phyloP scores from a whole-genome alignment of 2,329 filamentous ascomycete species.

The Monosporascus sp. region DNA sequence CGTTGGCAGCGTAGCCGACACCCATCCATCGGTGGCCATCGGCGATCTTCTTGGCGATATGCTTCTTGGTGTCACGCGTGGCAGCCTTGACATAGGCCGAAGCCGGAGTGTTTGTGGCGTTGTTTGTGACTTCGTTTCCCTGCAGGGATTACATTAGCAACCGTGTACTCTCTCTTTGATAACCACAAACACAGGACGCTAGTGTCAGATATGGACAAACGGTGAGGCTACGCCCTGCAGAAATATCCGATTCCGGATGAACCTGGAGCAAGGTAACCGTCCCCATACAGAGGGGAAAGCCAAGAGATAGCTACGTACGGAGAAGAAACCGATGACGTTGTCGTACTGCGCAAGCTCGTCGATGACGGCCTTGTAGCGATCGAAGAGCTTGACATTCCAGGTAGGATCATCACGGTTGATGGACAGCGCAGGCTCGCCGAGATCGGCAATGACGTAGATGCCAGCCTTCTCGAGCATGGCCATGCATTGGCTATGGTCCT shows the following conservation, averaged over 20 bases:
- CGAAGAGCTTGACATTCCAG: slow-evolving; percentile 66
- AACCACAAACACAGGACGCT: too few species aligned
- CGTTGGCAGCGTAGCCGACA: slow-evolving; percentile 76
- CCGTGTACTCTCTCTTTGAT: too few species aligned
- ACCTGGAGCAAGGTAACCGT: too few species aligned
- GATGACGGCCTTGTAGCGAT: slow-evolving; percentile 65
- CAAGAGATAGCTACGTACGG: slow-evolving; percentile 21
- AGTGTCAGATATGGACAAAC: too few species aligned
- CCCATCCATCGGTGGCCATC: slow-evolving; percentile 61
- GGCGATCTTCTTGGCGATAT: slow-evolving; percentile 59
- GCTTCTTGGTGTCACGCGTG: slow-evolving; percentile 73
- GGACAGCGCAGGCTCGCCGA: slow-evolving; percentile 63
- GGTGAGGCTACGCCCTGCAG: too few species aligned
- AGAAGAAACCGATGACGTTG: slow-evolving; percentile 78
- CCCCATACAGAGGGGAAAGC: too few species aligned
- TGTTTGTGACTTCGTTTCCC: slow-evolving; percentile 77
- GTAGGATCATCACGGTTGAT: slow-evolving; percentile 63
- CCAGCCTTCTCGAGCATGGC: slow-evolving; percentile 60
- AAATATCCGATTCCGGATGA: too few species aligned
- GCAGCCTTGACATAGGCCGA: slow-evolving; percentile 78
- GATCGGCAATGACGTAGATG: slow-evolving; percentile 73
- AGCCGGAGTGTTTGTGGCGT: slow-evolving; percentile 65
- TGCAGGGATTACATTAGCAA: background rate
- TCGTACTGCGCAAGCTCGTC: slow-evolving; percentile 64
- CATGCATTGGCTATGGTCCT: slow-evolving; percentile 68